Evolutionary conservation across 805 yeast species (phyloP), one percentile per base, ranked within the genome.

Genomic region (Lachancea fermentati): DNA sequence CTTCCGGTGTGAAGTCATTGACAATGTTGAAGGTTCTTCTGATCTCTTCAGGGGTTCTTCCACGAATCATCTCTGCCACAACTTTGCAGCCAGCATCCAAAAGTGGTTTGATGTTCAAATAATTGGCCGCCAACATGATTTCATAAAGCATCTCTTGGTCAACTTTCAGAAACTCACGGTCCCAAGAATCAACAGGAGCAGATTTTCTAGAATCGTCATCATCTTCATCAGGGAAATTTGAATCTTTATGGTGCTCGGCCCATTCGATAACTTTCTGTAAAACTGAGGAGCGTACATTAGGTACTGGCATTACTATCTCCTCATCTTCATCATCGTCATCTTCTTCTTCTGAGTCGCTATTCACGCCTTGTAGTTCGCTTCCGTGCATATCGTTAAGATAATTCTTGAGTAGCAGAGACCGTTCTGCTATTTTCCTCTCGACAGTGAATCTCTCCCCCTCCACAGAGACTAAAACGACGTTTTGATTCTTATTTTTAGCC

Each of bases 171-270:
- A 89, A 91, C 62, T 85, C 86, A 62, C 85, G 85, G 66, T 91
- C 97, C 97, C 97, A 91, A 34, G 88, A 88, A 46, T 84, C 91
- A 37, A 91, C 87, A 3, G 95, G 96, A 2, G 88, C 87, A n/a
- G 91, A 74, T 58, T 85, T 85, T 60, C 84, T 79, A 17, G 85
- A 76, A 51, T 86, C 95, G 39, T 83, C 89, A 48, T 86, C 96
- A 43, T 78, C 86, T 39, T 81, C 89, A 47, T 80, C 87, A 14
- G 85, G 85, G 63, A 81, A 81, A 14, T 70, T 71, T 7, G 84
- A 75, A 58, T 85, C 88, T 62, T 81, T 84, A 69, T 91, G 96
- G 62, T 91, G 93, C 57, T 85, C 94, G 55, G 96, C 88, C 94
- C 96, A 91, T 60, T 91, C 96, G 39, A 91, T 71, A n/a, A 91